A percentile compares a stretch with the other conserved stretches of the same genome.
These are phyloP conservation scores for Saccharomycopsis fermentans DNA, from an alignment of 805 yeast species.

Conservation along the genomic window DNA sequence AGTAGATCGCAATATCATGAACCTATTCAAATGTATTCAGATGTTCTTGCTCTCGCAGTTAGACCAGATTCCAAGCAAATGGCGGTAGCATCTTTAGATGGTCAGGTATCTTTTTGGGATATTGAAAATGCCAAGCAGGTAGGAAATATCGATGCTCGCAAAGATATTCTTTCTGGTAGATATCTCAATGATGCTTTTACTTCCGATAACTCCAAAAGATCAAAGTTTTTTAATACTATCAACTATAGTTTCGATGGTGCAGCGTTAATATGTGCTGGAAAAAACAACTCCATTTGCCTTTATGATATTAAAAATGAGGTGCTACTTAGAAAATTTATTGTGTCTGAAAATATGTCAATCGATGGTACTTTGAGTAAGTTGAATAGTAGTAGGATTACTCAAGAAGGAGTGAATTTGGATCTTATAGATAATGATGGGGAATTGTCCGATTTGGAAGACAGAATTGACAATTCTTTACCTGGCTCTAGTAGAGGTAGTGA, in stretches of 20 bases:
- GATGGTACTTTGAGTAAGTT: constrained; percentile 78
- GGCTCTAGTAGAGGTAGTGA: constrained; percentile 80
- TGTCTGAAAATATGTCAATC: constrained; percentile 80
- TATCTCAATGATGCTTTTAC: constrained; percentile 72
- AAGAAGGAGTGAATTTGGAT: constrained; percentile 60
- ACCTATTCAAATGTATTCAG: constrained; percentile 78
- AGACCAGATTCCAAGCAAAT: constrained; percentile 90
- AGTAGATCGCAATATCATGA: constrained; percentile 81
- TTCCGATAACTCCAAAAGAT: constrained; percentile 69
- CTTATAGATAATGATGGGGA: constrained; percentile 81
- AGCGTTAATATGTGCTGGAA: constrained; percentile 85
- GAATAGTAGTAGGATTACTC: constrained; percentile 77
- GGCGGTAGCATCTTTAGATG: constrained; percentile 82
- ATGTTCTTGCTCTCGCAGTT: constrained; percentile 72
- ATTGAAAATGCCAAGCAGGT: constrained; percentile 71
- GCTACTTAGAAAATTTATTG: constrained; percentile 66
- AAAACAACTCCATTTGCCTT: constrained; percentile 80
- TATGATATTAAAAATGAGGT: constrained; percentile 89
- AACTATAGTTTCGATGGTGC: constrained; percentile 85
- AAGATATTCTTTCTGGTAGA: constrained; percentile 83
- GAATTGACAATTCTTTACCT: constrained; percentile 67
- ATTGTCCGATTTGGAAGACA: constrained; percentile 72
- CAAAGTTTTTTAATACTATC: constrained; percentile 73
- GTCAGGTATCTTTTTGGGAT: constrained; percentile 77
- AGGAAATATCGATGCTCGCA: constrained; percentile 75